Percentiles rank a stretch among this genome's conserved stretches.
phyloP scores from a whole-genome alignment of 352 stramenopile species.

The Phytophthora parvispora region DNA sequence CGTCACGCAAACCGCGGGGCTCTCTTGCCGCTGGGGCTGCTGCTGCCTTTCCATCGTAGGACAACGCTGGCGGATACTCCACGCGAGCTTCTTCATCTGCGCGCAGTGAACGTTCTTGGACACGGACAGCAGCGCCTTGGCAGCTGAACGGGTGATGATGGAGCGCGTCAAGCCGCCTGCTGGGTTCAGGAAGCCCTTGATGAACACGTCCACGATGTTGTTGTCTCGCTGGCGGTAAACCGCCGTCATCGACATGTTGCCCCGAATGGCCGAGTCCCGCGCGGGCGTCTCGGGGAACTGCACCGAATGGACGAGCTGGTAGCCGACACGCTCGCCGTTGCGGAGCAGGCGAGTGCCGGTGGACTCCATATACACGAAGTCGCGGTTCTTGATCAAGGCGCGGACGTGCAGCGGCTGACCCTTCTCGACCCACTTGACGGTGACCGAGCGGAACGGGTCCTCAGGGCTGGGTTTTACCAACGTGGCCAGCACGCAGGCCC shows the following conservation, averaged over 20 bases:
- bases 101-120: constrained; percentile 40
- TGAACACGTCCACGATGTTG: constrained; percentile 53
- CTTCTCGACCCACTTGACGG: constrained; percentile 50
- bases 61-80: constrained; percentile 32
- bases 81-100: constrained; percentile 48
- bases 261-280: constrained; percentile 33
- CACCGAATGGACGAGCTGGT: constrained; percentile 63
- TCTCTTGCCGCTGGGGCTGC: constrained; percentile 9
- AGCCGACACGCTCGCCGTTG: constrained; percentile 58
- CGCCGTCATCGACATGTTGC: constrained; percentile 57
- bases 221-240: constrained; percentile 45
- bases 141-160: constrained; percentile 37
- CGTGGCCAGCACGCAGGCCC: constrained; percentile 40
- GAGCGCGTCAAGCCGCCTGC: constrained; percentile 36
- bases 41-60: constrained; percentile 16
- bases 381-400: constrained; percentile 47
- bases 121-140: constrained; percentile 33
- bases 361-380: constrained; percentile 65
- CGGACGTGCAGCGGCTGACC: constrained; percentile 35
- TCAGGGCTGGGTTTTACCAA: constrained; percentile 30
- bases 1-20: constrained; percentile 15
- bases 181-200: constrained; percentile 40
- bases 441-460: constrained; percentile 43
- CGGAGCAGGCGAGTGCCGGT: constrained; percentile 42
- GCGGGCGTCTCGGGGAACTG: constrained; percentile 37